phyloP scores from a whole-genome alignment of 2,329 filamentous ascomycete genomes.

The Neurospora sp. region DNA sequence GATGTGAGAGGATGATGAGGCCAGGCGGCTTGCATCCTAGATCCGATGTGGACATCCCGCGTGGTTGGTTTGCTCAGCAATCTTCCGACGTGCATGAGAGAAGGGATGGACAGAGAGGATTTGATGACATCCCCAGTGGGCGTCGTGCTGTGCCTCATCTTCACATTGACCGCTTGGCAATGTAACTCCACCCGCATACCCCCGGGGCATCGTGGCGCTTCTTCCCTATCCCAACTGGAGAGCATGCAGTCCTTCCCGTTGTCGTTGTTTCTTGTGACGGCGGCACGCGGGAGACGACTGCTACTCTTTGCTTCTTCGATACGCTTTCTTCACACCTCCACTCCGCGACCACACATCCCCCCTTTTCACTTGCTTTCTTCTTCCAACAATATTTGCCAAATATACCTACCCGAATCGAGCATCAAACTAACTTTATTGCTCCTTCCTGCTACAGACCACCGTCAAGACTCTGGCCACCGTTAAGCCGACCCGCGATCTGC shows the following conservation, averaged over 20 bases:
- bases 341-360: background rate
- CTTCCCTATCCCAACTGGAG: conserved; percentile 1
- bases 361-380: background rate
- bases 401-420: background rate
- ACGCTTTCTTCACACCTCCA: background rate
- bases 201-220: background rate
- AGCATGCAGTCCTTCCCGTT: background rate
- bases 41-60: background rate
- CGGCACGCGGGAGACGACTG: background rate
- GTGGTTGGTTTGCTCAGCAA: conserved; percentile 2
- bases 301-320: background rate
- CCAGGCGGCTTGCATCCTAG: background rate
- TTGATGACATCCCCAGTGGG: background rate
- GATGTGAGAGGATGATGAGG: background rate
- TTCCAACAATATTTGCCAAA: conserved; percentile 1
- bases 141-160: background rate
- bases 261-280: background rate
- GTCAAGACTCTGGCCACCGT: conserved; percentile 58
- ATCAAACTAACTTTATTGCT: conserved; percentile 3
- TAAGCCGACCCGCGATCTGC: conserved; percentile 74
- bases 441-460: conserved; percentile 42
- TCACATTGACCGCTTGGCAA: background rate
- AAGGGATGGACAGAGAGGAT: conserved; percentile 2
- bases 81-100: conserved; percentile 4
- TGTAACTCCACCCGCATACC: background rate